Evolutionary conservation across 1,284 basidiomycete genomes (phyloP), one percentile per base, ranked within the genome.

Genomic region (Coniferiporia weirii): DNA sequence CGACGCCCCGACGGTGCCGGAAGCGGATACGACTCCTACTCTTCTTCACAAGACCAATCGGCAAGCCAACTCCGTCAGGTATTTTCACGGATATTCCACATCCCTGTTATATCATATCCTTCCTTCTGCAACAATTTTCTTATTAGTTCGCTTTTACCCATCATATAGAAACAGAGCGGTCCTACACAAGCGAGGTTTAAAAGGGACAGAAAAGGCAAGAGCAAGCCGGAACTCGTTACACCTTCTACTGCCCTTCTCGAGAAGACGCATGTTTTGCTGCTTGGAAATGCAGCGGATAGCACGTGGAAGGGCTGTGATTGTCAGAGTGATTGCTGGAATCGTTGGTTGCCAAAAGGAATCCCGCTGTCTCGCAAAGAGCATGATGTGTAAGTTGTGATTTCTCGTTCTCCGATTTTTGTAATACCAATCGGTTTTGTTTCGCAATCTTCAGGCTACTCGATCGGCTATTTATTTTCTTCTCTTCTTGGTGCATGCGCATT

Each of bases 391-490:
- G 65, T 40, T 36, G n/a, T 50, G 27, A 10, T 40, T 48, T 15
- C 10, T 22, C 19, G 40, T 2, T 20, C 47, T 10, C 4, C 49
- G 34, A 34, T 20, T 17, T 47, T 35, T 44, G n/a, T 50, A 15
- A 45, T 17, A 51, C 56, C 35, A 52, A 55, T 60, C 27, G 27
- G 43, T 8, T 51, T 17, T 10, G 27, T 43, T 20, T 44, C 10
- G 15, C 32, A 32, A 12, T 34, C 15, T 43, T 17, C 54, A 79
- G 72, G 71, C 71, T 85, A 1, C 75, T 87, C 45, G 78, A 81
- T 52, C 73, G 83, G 4, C 68, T 80, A 22, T 84, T 86, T 75
- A 79, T 80, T 61, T 85, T 84, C 69, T 81, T 81, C 70, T 78
- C 79, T 4, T 77, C 75, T 3, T 87, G 84, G 84, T 80, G 80